A percentile compares a stretch with the other conserved stretches of the same genome.
Evolutionary conservation across 352 stramenopile species (phyloP).

Genomic region (Globisporangium solare): DNA sequence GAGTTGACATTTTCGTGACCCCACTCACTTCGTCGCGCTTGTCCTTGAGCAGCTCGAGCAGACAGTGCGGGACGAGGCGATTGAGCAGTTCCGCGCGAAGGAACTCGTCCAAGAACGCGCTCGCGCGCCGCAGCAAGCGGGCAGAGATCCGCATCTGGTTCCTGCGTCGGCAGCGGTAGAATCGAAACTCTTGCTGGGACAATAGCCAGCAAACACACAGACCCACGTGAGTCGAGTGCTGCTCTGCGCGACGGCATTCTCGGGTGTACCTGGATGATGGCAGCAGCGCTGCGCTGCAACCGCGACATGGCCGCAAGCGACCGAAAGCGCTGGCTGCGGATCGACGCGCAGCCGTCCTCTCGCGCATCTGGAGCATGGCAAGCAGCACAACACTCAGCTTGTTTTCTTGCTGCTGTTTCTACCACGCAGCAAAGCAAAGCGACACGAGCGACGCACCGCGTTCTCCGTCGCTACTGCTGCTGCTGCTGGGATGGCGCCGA

Average conservation of each 20-base stretch:
- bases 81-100: constrained; percentile 22
- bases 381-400: too few relatives aligned
- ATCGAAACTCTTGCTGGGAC: constrained; percentile 38
- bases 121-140: constrained; percentile 15
- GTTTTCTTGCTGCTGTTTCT: too few relatives aligned
- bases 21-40: constrained; percentile 19
- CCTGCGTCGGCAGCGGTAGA: constrained; percentile 23
- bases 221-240: too few relatives aligned
- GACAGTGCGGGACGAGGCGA: constrained; percentile 25
- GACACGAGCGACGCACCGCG: too few relatives aligned
- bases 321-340: constrained; percentile 36
- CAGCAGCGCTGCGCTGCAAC: constrained; percentile 35
- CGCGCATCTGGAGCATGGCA: neutral
- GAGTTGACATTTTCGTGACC: neutral
- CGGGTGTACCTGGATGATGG: constrained; percentile 44
- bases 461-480: neutral
- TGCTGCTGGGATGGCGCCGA: constrained; percentile 6
- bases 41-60: constrained; percentile 39
- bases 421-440: too few relatives aligned
- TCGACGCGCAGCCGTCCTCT: constrained; percentile 5
- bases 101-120: constrained; percentile 30
- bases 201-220: too few relatives aligned
- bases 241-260: too few relatives aligned
- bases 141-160: constrained; percentile 19
- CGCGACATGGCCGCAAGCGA: constrained; percentile 42